These are phyloP conservation scores for Solanum microdontum DNA, from an alignment of 257 asterid genomes.

Conservation along the genomic window DNA sequence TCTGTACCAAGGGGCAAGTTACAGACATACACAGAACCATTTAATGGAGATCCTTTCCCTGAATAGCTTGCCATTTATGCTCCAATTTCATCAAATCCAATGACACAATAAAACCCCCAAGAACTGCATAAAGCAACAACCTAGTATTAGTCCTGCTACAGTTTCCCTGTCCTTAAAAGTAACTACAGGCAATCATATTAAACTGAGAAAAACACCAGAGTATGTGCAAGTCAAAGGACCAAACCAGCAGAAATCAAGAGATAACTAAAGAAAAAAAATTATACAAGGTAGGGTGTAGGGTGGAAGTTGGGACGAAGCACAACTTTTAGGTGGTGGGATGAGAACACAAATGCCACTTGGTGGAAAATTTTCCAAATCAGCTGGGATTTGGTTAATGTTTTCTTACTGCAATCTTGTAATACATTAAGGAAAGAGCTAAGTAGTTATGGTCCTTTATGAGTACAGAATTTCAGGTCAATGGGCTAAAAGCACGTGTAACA, in stretches of 20 bases:
- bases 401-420: neutral
- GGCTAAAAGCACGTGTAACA: neutral
- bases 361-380: neutral
- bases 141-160: neutral
- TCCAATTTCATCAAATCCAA: constrained; percentile 43
- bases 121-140: neutral
- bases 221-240: neutral
- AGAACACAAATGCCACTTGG: neutral
- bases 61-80: constrained; percentile 53
- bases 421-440: neutral
- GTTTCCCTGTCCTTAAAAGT: neutral
- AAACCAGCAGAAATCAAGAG: neutral
- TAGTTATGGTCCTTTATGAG: neutral
- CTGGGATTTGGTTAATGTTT: neutral
- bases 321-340: neutral
- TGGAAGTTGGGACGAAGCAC: neutral
- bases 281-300: neutral
- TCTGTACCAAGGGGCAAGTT: constrained; percentile 84
- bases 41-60: constrained; percentile 56
- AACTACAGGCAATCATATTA: neutral
- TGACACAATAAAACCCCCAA: constrained; percentile 1
- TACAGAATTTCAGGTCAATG: neutral
- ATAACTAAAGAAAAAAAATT: neutral
- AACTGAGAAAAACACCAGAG: neutral
- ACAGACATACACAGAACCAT: constrained; percentile 82